These are phyloP conservation scores for Austroboletus eburneus DNA, from an alignment of 768 basidiomycete genomes.

Conservation along the genomic window DNA sequence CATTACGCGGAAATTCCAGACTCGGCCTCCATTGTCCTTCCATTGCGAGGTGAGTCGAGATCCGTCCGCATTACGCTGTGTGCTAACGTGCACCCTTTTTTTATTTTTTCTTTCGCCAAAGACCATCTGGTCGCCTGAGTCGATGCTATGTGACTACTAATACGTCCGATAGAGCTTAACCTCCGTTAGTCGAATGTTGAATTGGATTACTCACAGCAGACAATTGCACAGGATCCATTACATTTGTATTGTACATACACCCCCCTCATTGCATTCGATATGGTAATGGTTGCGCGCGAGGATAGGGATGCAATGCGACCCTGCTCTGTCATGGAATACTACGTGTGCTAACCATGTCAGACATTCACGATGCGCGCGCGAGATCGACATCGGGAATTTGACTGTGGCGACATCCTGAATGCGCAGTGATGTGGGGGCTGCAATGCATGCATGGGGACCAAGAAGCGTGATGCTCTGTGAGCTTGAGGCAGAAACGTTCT, in stretches of 20 bases:
- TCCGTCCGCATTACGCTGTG: conserved; percentile 10
- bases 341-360: too few relatives aligned
- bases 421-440: conserved; percentile 23
- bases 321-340: too few relatives aligned
- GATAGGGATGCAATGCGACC: conserved; percentile 12
- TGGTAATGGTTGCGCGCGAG: conserved; percentile 4
- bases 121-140: conserved; percentile 29
- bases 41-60: conserved; percentile 70
- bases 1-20: conserved; percentile 81
- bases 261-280: conserved; percentile 21
- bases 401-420: conserved; percentile 8
- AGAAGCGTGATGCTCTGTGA: conserved; percentile 6
- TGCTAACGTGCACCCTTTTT: conserved; percentile 2
- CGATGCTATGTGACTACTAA: conserved; percentile 1
- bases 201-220: conserved; percentile 4
- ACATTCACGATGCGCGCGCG: conserved; percentile 9
- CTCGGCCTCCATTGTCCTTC: conserved; percentile 64
- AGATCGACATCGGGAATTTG: conserved; percentile 26
- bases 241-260: conserved; percentile 26
- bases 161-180: conserved; percentile 2
- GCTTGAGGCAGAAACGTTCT: conserved; percentile 26
- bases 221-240: conserved; percentile 18
- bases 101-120: conserved; percentile 5
- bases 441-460: conserved; percentile 8
- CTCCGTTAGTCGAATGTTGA: neutral